Evolutionary conservation across 345 rosid genomes (phyloP).

Genomic region (Eucalyptus globulus): DNA sequence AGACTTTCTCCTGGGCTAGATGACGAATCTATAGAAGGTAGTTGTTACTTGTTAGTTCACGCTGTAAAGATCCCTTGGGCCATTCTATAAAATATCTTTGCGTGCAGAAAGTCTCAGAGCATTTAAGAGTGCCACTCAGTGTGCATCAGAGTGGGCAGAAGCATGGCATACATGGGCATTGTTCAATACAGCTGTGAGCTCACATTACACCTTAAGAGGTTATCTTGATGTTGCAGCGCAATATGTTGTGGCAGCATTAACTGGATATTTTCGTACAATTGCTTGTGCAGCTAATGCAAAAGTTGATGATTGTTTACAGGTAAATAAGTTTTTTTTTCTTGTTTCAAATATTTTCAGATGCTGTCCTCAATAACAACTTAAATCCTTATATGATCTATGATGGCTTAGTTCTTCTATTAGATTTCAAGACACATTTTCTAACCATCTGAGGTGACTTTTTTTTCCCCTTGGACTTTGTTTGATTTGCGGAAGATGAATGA

Average conservation of each 20-base stretch:
- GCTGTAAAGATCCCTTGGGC: background rate
- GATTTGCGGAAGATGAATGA: background rate
- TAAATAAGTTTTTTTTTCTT: conserved; percentile 5
- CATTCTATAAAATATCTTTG: background rate
- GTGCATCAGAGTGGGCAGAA: conserved; percentile 78
- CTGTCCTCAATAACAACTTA: background rate
- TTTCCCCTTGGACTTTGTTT: background rate
- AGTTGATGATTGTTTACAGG: conserved; percentile 99
- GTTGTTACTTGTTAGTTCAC: background rate
- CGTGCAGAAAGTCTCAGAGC: conserved; percentile 63
- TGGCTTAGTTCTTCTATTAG: background rate
- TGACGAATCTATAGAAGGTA: conserved; percentile 77
- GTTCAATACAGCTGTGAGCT: conserved; percentile 95
- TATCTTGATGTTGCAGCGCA: conserved; percentile 46
- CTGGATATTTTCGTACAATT: conserved; percentile 93
- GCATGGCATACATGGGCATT: conserved; percentile 99
- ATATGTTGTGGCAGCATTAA: conserved; percentile 92
- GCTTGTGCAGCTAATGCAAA: conserved; percentile 89
- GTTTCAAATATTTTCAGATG: background rate
- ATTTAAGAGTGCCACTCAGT: conserved; percentile 70
- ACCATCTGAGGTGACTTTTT: background rate
- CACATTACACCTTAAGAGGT: conserved; percentile 65
- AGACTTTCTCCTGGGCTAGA: conserved; percentile 77
- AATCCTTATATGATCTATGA: background rate
- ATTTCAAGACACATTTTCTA: background rate